Evolutionary conservation across 768 basidiomycete species (phyloP), one percentile per base, ranked within the genome.

Genomic region (Cyclocybe aegerita): DNA sequence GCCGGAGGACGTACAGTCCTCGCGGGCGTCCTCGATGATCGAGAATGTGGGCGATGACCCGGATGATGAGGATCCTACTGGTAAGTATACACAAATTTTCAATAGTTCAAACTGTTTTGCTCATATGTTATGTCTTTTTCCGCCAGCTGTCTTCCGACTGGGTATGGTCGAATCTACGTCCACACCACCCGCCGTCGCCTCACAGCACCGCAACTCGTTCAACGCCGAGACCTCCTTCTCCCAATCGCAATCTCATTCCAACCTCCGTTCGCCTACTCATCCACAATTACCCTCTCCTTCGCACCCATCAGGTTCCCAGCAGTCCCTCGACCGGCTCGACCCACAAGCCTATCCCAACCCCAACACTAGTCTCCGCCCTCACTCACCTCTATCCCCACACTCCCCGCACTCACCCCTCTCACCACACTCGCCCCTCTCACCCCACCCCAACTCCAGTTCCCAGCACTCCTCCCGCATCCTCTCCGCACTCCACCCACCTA

Each of bases 1-100:
- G 15, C 78, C 78, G 2, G 79, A 79, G 60, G 79, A 82, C 56
- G 70, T 80, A 1, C 70, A 72, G 43, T 77, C 75, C 4, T 73
- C 71, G 10, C 56, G 68, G 9, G 67, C 72, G 15, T 77, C 74
- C 2, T 73, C 73, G 7, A 68, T 65, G 9, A 63, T 71, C 17
- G 67, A 73, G 43, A 62, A 56, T 34, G 61, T 64, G 1, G 61
- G 65, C 7, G 62, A 64, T n/a, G 66, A 72, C 14, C 61, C 69
- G n/a, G 71, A 74, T 15, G 74, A 79, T 35, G 64, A 75, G 58
- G 72, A 70, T 36, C 51, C 51, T n/a, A 70, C 72, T 60, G 69
- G 78, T 76, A 31, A 60, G 69, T 59, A 10, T 38, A n/a, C n/a
- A n/a, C n/a, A n/a, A n/a, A n/a, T n/a, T n/a, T 38, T 12, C 15